phyloP scores from a whole-genome alignment of 371 early-diverging fungal species.

The Lichtheimia corymbifera region DNA sequence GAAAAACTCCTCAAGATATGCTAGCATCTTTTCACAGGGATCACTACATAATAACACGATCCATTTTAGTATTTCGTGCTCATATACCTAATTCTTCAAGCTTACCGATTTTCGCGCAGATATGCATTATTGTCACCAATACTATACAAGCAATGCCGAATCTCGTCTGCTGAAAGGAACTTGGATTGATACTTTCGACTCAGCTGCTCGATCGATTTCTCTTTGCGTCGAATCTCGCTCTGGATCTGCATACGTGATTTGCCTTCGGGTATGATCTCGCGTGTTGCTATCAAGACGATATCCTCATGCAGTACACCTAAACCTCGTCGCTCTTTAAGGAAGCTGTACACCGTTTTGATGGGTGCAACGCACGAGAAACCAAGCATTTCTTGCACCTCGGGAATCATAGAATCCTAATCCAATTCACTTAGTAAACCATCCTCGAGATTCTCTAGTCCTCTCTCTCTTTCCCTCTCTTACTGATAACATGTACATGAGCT shows the following conservation, averaged over 20 bases:
- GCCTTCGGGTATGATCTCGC: slow-evolving; percentile 86
- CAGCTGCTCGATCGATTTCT: slow-evolving; percentile 84
- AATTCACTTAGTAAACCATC: background rate
- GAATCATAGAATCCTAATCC: slow-evolving; percentile 79
- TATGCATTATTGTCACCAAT: slow-evolving; percentile 97
- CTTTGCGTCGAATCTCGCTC: slow-evolving; percentile 86
- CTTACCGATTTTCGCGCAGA: slow-evolving; percentile 77
- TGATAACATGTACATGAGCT: slow-evolving; percentile 89
- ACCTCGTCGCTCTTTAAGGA: slow-evolving; percentile 66
- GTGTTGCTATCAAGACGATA: slow-evolving; percentile 80
- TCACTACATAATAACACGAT: slow-evolving; percentile 57
- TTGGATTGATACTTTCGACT: slow-evolving; percentile 75
- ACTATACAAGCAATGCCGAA: slow-evolving; percentile 87
- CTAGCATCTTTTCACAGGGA: slow-evolving; percentile 93
- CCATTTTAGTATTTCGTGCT: background rate
- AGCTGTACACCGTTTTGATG: slow-evolving; percentile 86
- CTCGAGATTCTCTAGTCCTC: background rate
- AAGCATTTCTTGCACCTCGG: slow-evolving; percentile 84
- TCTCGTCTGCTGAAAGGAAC: slow-evolving; percentile 63
- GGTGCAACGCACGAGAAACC: slow-evolving; percentile 79
- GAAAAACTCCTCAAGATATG: slow-evolving; percentile 71
- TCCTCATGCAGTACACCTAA: slow-evolving; percentile 79
- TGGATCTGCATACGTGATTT: slow-evolving; percentile 79
- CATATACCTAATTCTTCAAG: background rate
- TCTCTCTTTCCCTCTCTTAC: slow-evolving; percentile 29